Evolutionary conservation across 164 flowering plant species (phyloP), one percentile per base, ranked within the genome.

Genomic region (Umbellularia californica): DNA sequence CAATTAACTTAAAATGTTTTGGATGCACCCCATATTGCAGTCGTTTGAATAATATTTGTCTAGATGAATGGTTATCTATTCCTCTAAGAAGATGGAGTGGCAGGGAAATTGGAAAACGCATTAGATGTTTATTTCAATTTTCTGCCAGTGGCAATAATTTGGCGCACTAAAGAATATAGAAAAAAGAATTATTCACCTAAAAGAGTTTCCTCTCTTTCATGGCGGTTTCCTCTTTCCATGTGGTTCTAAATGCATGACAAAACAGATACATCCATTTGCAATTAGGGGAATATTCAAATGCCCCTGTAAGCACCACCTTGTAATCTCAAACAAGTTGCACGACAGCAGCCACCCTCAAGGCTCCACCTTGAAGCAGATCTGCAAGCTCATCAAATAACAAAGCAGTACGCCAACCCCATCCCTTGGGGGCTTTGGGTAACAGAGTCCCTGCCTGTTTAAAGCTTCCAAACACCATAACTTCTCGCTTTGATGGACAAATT

Each of bases 361-460:
- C 85, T 15, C 97, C 97, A 70, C 88, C 90, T 85, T 93, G 98
- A 64, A 95, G 92, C 60, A 91, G 93, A 79, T 92, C 97, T 17
- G 84, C 78, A 33, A 95, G 94, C 80, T 95, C 98, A 68, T 95
- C 95, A 58, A 95, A 95, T 72, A 93, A 77, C 70, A 95, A 77
- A 70, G 99, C 99, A 20, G 92, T 87, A 3, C 98, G 92, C 98
- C 99, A 95, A 22, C 98, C 99, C 99, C 99, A 95, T 74, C 99
- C 99, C 70, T 94, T 95, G 10, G 99, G 99, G 80, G 98, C 98
- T 84, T 95, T 95, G 2, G 99, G 99, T 74, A 95, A 77, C 70
- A 94, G 93, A 64, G 95, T 95, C 23, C 99, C 99, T 1, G 87
- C 70, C 78, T 96, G 97, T 81, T 95, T 95, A 74, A 87, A 83